Conservation (phyloP, 139 green algal genomes). For the Picochlorum costavermella region DNA sequence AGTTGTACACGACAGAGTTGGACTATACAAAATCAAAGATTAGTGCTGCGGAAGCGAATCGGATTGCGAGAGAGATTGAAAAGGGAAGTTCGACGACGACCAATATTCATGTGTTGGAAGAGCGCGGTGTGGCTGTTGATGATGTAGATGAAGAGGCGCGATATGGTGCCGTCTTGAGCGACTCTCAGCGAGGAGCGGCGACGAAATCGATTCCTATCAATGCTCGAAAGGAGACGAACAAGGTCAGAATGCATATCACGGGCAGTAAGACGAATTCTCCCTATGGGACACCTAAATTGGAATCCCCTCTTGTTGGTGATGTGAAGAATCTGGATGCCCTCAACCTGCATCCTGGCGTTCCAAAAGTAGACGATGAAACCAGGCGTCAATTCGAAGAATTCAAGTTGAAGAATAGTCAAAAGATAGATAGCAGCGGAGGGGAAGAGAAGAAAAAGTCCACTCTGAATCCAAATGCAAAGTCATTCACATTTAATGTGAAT, state of each 20-base stretch:
- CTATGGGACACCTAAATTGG: constrained; percentile 41
- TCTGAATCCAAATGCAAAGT: constrained; percentile 46
- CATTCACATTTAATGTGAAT: constrained; percentile 45
- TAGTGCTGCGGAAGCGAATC: constrained; percentile 53
- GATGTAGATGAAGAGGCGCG: constrained; percentile 74
- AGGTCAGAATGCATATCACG: constrained; percentile 25
- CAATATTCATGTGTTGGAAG: constrained; percentile 74
- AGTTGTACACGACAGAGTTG: constrained; percentile 73
- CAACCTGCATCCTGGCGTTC: constrained; percentile 33
- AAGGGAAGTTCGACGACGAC: neutral
- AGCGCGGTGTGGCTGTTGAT: constrained; percentile 56
- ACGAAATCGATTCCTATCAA: constrained; percentile 22
- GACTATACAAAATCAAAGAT: constrained; percentile 51
- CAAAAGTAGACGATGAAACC: constrained; percentile 20
- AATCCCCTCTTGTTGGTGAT: constrained; percentile 31
- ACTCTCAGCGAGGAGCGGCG: neutral
- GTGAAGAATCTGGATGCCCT: constrained; percentile 34
- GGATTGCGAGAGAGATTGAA: constrained; percentile 79
- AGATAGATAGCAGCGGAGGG: constrained; percentile 8
- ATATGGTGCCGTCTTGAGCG: constrained; percentile 61
- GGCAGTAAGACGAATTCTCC: constrained; percentile 28
- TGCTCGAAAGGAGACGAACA: constrained; percentile 24
- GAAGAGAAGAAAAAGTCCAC: constrained; percentile 2
- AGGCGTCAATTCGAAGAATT: constrained; percentile 34
- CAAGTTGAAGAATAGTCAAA: constrained; percentile 19